phyloP scores from a whole-genome alignment of 331 rosid genomes.

The Malus hybrid region DNA sequence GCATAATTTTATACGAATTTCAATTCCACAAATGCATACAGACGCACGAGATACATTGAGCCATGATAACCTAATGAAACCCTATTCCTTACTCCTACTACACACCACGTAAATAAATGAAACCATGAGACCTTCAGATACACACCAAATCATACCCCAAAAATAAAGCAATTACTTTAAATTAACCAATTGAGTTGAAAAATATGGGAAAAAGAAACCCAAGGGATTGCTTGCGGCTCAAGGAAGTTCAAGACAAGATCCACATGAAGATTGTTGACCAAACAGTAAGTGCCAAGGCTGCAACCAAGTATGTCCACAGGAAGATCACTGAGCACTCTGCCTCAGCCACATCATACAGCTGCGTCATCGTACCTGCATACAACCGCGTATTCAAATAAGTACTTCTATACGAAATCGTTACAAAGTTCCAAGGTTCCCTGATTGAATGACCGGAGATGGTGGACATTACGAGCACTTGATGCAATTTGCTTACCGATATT shows the following conservation, averaged over 20 bases:
- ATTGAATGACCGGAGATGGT: background rate
- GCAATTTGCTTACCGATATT: slow-evolving; percentile 52
- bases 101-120: background rate
- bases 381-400: background rate
- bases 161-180: background rate
- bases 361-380: slow-evolving; percentile 72
- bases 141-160: background rate
- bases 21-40: background rate
- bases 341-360: slow-evolving; percentile 71
- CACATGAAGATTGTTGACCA: slow-evolving; percentile 80
- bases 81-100: background rate
- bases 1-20: too few relatives aligned
- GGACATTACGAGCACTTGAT: background rate
- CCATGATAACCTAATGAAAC: background rate
- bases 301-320: slow-evolving; percentile 70
- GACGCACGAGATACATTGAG: background rate
- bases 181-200: background rate
- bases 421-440: background rate
- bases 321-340: slow-evolving; percentile 87
- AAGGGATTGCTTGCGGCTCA: background rate
- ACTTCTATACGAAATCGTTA: background rate
- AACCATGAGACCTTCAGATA: background rate
- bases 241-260: slow-evolving; percentile 34
- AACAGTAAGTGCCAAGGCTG: slow-evolving; percentile 60
- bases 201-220: background rate